Base-by-base conservation (phyloP, 108 stramenopile genomes). In the Cylindrotheca fusiformis region DNA sequence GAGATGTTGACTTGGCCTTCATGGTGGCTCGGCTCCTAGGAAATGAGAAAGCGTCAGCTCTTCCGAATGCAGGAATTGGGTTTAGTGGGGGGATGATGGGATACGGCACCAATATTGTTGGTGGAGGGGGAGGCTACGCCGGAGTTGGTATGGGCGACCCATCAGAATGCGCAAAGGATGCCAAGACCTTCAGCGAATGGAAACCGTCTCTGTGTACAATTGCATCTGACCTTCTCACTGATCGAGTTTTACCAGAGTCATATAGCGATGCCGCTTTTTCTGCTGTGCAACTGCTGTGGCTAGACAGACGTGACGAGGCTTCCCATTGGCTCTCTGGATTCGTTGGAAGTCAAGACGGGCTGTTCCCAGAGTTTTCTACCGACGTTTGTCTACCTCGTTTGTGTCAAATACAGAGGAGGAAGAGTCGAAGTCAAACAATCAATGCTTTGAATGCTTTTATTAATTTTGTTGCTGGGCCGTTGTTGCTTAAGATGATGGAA, bases 111-210 rank as follows among this genome's bases (percentile, higher is more conserved):
- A 14, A 6, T 41, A 41, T 41, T 14, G 61, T 87, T 57, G 91
- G 87, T 51, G 87, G 86, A 31, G 91, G 87, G 10, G 91, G 86
- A 20, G 91, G 87, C 2, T 91, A 86, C 69, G 87, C 78, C 22
- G 68, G 73, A 19, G 58, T 78, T 52, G 76, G 55, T 30, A 50
- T 46, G 12, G 59, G 24, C 2, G 23, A 14, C 52, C 18, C 28
- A 14, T 32, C 52, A 12, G 65, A 67, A 46, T 56, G n/a, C 10
- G 48, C 66, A 44, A 65, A 69, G 27, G 76, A 79, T 41, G 68
- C 65, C 18, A 60, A 64, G 18, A 69, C 29, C 19, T 93, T 87
- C 63, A 31, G 60, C 36, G 59, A 77, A 6, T 93, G 91, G 91
- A 61, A 48, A 27, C 84, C 84, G 4, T 36, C 49, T 23, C 68